Base-by-base conservation (phyloP, 306 rosid genomes). In the Dryas alaskensis region DNA sequence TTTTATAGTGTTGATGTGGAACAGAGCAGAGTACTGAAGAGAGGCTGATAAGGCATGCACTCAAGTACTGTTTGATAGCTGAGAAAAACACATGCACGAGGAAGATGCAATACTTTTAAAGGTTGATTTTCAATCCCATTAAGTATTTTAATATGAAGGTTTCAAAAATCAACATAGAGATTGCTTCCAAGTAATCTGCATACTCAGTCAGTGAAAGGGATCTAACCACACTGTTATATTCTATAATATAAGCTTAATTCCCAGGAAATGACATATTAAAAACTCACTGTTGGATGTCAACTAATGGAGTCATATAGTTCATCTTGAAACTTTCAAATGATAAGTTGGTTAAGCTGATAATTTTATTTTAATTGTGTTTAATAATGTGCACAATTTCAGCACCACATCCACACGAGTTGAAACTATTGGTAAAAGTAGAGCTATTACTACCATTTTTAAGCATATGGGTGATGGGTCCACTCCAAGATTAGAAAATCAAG, bases 1-100 rank as follows among this genome's bases (percentile, higher is more conserved):
- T 25, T 50, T 57, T 72, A 40, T 73, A 17, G 49, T 67, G 65
- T 69, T 10, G 72, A 17, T 45, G 75, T 16, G 55, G 46, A 45
- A 16, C 16, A 57, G 75, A 44, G 66, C 8, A 31, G 63, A 57
- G 65, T 6, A 4, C 42, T 10, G 65, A 60, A 13, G 14, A 65
- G 2, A 47, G 19, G 54, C 43, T 47, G 22, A 51, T 65, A 22
- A 65, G 16, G 8, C 46, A 8, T 5, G 60, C 7, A 16, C 25
- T 4, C 60, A 55, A 0, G 2, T 2, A 22, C 4, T 55, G 60
- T 13, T 11, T 44, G n/a, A 40, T 63, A 40, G 67, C 4, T 31
- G 61, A 0, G 6, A 54, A 19, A 22, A 19, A 14, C 0, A 4
- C 58, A 54, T 11, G 47, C 69, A 27, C 8, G n/a, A 62, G 53